phyloP scores from a whole-genome alignment of 495 filamentous ascomycete genomes.

The Saxophila tyrrhenica region DNA sequence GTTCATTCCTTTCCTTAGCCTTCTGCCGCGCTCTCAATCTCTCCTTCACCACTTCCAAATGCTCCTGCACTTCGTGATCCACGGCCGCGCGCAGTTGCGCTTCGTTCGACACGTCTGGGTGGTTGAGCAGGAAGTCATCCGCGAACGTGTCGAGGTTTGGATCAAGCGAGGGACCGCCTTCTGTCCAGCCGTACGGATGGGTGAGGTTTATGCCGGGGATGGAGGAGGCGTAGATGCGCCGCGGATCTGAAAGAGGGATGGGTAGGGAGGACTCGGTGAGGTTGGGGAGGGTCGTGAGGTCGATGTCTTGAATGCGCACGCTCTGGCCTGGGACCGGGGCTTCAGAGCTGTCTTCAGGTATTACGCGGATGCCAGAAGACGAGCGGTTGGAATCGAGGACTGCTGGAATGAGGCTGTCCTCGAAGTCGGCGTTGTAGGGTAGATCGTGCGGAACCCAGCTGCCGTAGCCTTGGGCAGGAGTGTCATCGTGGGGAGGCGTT shows the following conservation, averaged over 20 bases:
- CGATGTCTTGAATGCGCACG: slow-evolving; percentile 3
- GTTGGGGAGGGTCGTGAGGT: slow-evolving; percentile 6
- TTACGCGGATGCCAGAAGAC: slow-evolving; percentile 9
- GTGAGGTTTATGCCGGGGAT: slow-evolving; percentile 29
- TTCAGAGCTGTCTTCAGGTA: slow-evolving; percentile 8
- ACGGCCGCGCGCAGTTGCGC: slow-evolving; percentile 13
- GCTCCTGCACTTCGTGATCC: slow-evolving; percentile 9
- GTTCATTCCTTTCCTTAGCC: slow-evolving; percentile 22
- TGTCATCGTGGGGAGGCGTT: slow-evolving; percentile 4
- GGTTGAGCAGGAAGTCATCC: slow-evolving; percentile 20
- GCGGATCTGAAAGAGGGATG: slow-evolving; percentile 25
- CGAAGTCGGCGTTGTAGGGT: slow-evolving; percentile 26
- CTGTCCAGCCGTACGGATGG: slow-evolving; percentile 26
- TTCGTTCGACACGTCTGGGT: slow-evolving; percentile 4
- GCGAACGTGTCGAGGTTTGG: slow-evolving; percentile 23
- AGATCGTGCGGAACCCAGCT: slow-evolving; percentile 18
- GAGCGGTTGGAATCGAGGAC: slow-evolving; percentile 16
- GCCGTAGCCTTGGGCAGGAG: slow-evolving; percentile 2
- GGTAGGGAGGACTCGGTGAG: slow-evolving; percentile 25
- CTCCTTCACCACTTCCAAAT: slow-evolving; percentile 14
- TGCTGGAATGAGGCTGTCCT: slow-evolving; percentile 26
- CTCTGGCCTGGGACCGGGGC: not conserved
- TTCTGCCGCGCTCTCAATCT: slow-evolving; percentile 12
- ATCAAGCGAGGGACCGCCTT: slow-evolving; percentile 28
- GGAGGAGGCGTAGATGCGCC: slow-evolving; percentile 24